A percentile compares a stretch with the other conserved stretches of the same genome.
These are phyloP conservation scores for Spinacia oleracea DNA, from an alignment of 179 eudicot species.

Conservation along the genomic window DNA sequence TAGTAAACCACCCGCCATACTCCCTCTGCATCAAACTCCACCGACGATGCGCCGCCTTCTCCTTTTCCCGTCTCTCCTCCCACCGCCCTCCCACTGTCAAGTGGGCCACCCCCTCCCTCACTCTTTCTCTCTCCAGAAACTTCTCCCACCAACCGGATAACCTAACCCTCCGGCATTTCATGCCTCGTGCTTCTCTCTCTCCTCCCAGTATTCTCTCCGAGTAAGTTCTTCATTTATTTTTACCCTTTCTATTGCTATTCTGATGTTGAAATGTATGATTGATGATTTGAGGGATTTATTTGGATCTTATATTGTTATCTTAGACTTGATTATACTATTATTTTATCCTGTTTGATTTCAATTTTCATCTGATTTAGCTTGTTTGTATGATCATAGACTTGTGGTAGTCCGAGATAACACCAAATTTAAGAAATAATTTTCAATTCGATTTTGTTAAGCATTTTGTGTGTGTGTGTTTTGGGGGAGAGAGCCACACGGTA, in stretches of 20 bases:
- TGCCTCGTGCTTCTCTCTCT: slow-evolving; percentile 31
- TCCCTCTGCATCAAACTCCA: slow-evolving; percentile 39
- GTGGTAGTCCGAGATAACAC: background rate
- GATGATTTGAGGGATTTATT: background rate
- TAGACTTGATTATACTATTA: background rate
- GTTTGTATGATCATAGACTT: background rate
- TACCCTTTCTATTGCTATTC: background rate
- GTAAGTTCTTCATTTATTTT: background rate
- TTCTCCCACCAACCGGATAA: slow-evolving; percentile 17
- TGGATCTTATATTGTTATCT: background rate
- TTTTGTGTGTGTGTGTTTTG: too few relatives aligned
- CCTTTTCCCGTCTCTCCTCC: slow-evolving; percentile 36
- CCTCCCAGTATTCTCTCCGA: slow-evolving; percentile 19
- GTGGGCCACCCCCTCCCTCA: background rate
- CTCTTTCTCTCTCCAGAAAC: slow-evolving; percentile 7
- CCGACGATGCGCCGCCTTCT: slow-evolving; percentile 31
- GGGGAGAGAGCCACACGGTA: too few relatives aligned
- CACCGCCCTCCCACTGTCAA: slow-evolving; percentile 25
- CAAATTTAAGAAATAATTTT: background rate
- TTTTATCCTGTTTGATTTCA: too few relatives aligned
- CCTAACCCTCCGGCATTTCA: slow-evolving; percentile 26
- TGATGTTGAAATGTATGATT: background rate
- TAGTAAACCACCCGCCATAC: slow-evolving; percentile 51
- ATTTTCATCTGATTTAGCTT: background rate
- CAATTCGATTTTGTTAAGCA: too few relatives aligned